Evolutionary conservation across 2,329 filamentous ascomycete genomes (phyloP).

Genomic region (Fusarium penzigii): DNA sequence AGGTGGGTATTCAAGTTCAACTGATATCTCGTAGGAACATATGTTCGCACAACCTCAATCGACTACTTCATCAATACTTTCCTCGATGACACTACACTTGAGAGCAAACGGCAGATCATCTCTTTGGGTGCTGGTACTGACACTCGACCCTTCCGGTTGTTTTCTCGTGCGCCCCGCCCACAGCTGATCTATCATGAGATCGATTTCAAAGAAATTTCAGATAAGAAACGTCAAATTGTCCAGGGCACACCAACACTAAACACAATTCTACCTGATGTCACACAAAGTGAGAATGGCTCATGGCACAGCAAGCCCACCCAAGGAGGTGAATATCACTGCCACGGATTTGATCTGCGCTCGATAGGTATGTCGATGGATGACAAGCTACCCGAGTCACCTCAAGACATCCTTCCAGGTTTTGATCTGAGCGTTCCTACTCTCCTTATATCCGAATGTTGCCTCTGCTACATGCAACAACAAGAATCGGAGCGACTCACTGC

Average conservation of each 20-base stretch:
- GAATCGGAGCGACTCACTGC: conserved; percentile 65
- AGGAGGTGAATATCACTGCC: conserved; percentile 53
- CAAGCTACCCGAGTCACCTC: background rate
- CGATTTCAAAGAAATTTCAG: conserved; percentile 78
- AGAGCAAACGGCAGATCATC: conserved; percentile 70
- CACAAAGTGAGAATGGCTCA: conserved; percentile 35
- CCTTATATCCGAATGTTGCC: conserved; percentile 90
- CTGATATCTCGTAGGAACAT: conserved; percentile 68
- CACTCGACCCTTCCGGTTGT: conserved; percentile 79
- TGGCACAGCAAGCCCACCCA: conserved; percentile 45
- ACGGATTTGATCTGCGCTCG: conserved; percentile 69
- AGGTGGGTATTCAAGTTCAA: conserved; percentile 5
- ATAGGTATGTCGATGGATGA: conserved; percentile 3
- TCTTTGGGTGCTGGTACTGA: conserved; percentile 94
- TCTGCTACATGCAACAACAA: conserved; percentile 77
- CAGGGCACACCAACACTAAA: conserved; percentile 47
- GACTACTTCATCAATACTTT: conserved; percentile 77
- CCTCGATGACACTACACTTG: conserved; percentile 45
- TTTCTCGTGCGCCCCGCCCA: conserved; percentile 43
- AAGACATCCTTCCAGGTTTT: conserved; percentile 41
- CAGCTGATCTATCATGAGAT: conserved; percentile 83
- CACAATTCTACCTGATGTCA: conserved; percentile 39
- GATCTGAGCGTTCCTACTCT: conserved; percentile 70
- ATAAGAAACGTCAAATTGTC: conserved; percentile 61
- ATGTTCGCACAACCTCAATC: conserved; percentile 81